Percentiles rank a stretch among this genome's conserved stretches.
Conservation (phyloP, 108 stramenopile species). For the Discostella pseudostelligera region DNA sequence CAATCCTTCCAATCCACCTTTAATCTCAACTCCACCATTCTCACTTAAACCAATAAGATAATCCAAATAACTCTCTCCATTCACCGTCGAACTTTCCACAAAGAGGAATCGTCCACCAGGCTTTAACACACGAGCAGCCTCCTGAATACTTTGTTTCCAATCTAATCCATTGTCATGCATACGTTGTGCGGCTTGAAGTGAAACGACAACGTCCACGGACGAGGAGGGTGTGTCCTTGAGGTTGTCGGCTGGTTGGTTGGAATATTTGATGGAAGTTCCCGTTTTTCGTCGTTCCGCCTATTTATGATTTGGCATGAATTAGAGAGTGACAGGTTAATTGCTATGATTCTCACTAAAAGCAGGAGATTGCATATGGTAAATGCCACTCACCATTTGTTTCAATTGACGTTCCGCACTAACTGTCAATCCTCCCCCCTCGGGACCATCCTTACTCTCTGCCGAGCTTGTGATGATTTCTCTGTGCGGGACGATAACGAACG, state of each 20-base stretch:
- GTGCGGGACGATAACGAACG: too few species aligned
- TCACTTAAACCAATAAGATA: constrained; percentile 54
- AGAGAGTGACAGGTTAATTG: too few species aligned
- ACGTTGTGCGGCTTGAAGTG: constrained; percentile 58
- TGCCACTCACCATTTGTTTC: constrained; percentile 48
- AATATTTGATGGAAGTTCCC: constrained; percentile 37
- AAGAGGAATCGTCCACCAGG: constrained; percentile 85
- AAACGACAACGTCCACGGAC: constrained; percentile 77
- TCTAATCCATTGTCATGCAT: constrained; percentile 81
- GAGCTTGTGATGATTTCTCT: constrained; percentile 71
- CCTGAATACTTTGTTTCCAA: constrained; percentile 72
- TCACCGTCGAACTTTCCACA: constrained; percentile 67
- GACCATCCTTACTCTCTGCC: constrained; percentile 31
- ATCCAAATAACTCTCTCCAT: constrained; percentile 70
- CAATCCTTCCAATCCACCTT: constrained; percentile 54
- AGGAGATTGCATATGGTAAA: background rate
- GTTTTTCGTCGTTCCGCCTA: constrained; percentile 61
- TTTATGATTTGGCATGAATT: constrained; percentile 2
- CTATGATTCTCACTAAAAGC: too few species aligned
- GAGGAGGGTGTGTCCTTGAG: constrained; percentile 61
- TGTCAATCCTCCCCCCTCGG: constrained; percentile 52
- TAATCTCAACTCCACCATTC: constrained; percentile 53
- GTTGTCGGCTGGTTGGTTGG: constrained; percentile 73
- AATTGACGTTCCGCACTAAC: constrained; percentile 59
- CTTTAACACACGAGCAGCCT: constrained; percentile 81